phyloP scores from a whole-genome alignment of 495 filamentous ascomycete species.

The Penicillium cinerascens region DNA sequence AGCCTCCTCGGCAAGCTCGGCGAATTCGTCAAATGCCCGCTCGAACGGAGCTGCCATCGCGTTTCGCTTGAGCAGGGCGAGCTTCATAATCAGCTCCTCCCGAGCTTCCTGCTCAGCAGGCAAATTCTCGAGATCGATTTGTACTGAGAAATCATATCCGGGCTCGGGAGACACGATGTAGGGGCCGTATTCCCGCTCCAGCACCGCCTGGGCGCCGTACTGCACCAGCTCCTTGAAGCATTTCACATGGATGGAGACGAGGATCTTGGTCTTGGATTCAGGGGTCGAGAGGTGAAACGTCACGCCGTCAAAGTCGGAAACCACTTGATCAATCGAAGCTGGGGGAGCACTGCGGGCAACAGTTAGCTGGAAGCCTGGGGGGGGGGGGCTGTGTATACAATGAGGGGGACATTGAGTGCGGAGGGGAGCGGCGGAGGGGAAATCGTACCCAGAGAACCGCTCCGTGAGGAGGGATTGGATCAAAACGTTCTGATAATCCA shows the following conservation, averaged over 20 bases:
- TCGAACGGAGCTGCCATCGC: conserved; percentile 98
- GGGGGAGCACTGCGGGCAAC: conserved; percentile 64
- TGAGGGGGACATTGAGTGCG: conserved; percentile 10
- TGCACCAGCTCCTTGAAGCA: conserved; percentile 89
- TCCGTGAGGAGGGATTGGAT: conserved; percentile 95
- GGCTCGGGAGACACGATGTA: conserved; percentile 84
- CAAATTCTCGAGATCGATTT: conserved; percentile 81
- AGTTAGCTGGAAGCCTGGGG: conserved; percentile 33
- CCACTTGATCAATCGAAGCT: conserved; percentile 89
- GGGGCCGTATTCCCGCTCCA: conserved; percentile 89
- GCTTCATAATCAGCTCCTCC: conserved; percentile 78
- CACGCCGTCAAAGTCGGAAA: conserved; percentile 96
- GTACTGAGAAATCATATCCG: conserved; percentile 92
- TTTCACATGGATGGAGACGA: conserved; percentile 88
- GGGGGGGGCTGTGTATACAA: conserved; percentile 24
- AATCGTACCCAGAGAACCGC: conserved; percentile 78
- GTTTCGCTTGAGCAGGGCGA: conserved; percentile 91
- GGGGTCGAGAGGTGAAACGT: conserved; percentile 97
- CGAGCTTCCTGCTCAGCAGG: conserved; percentile 74
- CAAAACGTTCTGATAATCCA: conserved; percentile 98
- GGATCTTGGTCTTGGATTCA: conserved; percentile 84
- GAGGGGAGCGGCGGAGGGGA: conserved; percentile 17
- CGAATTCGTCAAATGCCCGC: conserved; percentile 90
- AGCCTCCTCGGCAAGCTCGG: conserved; percentile 77
- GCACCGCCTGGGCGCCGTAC: conserved; percentile 86